These are phyloP conservation scores for Amaranthus tricolor DNA, from an alignment of 179 eudicot species.

Conservation along the genomic window DNA sequence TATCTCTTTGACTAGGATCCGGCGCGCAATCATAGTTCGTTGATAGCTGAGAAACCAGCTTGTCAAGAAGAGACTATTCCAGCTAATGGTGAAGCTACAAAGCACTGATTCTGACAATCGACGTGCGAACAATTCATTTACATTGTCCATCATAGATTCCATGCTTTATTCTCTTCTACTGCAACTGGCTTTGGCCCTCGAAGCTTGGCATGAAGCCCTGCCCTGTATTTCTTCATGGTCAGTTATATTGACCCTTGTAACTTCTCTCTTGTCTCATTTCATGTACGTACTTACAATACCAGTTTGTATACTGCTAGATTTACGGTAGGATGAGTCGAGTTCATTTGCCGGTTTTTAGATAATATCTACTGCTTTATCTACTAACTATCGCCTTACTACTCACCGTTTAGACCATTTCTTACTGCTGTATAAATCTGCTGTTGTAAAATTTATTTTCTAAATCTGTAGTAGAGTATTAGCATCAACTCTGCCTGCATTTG, in stretches of 20 bases:
- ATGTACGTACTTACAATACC: slow-evolving; percentile 5
- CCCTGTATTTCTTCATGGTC: slow-evolving; percentile 24
- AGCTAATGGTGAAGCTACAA: slow-evolving; percentile 27
- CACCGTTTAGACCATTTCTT: not conserved
- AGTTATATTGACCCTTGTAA: slow-evolving; percentile 28
- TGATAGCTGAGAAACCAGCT: slow-evolving; percentile 31
- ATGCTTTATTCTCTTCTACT: slow-evolving; percentile 16
- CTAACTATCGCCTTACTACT: not conserved
- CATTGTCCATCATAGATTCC: slow-evolving; percentile 20
- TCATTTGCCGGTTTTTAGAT: slow-evolving; percentile 5
- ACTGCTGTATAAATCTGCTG: not conserved
- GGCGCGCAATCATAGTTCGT: slow-evolving; percentile 30
- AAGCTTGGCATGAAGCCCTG: slow-evolving; percentile 21
- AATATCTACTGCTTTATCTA: not conserved
- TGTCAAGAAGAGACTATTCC: slow-evolving; percentile 40
- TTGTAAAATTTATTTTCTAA: not conserved
- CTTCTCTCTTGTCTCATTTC: not conserved
- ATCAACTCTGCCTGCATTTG: not conserved
- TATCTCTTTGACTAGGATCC: slow-evolving; percentile 34
- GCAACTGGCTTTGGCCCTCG: slow-evolving; percentile 20
- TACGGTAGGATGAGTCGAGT: slow-evolving; percentile 11
- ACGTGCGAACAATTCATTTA: not conserved
- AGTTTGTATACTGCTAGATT: slow-evolving; percentile 20
- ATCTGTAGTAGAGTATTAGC: not conserved
- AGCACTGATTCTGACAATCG: slow-evolving; percentile 23